Percentiles rank a stretch among this genome's conserved stretches.
Conservation (phyloP, 805 yeast species). For the Yarrowia deformans region DNA sequence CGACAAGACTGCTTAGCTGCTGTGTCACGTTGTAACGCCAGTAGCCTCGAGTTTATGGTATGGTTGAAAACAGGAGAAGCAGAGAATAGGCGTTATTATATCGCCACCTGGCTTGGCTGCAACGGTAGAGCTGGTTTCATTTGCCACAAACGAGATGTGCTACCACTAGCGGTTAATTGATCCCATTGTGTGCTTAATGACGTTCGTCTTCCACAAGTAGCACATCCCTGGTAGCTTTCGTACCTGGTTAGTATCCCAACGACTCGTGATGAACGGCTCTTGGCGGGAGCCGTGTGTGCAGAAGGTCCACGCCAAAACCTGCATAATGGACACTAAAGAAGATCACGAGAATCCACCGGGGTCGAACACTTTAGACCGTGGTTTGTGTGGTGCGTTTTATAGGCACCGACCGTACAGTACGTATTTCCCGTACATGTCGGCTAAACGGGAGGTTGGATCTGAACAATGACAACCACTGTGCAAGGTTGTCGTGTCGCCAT, state of each 20-base stretch:
- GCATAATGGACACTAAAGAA: neutral
- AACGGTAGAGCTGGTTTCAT: conserved; percentile 7
- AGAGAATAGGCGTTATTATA: neutral
- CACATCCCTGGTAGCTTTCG: no score
- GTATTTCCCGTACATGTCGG: neutral
- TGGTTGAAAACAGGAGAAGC: no score
- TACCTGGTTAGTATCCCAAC: no score
- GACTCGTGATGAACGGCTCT: conserved; percentile 7
- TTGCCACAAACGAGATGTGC: neutral
- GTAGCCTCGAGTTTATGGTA: no score
- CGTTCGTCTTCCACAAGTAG: no score
- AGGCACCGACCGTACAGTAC: neutral
- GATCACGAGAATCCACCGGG: conserved; percentile 17
- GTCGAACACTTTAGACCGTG: neutral
- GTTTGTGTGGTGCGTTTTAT: neutral
- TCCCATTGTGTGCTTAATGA: no score
- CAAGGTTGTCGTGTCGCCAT: neutral
- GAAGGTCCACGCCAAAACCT: conserved; percentile 7
- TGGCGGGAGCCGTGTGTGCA: conserved; percentile 13
- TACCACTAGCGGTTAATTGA: no score
- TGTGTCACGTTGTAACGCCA: conserved; percentile 5
- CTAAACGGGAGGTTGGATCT: neutral
- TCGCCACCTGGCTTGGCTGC: conserved; percentile 16
- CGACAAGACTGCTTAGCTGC: neutral
- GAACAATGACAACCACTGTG: neutral